Conservation (phyloP, 163 green algal genomes). For the Botryococcus braunii region DNA sequence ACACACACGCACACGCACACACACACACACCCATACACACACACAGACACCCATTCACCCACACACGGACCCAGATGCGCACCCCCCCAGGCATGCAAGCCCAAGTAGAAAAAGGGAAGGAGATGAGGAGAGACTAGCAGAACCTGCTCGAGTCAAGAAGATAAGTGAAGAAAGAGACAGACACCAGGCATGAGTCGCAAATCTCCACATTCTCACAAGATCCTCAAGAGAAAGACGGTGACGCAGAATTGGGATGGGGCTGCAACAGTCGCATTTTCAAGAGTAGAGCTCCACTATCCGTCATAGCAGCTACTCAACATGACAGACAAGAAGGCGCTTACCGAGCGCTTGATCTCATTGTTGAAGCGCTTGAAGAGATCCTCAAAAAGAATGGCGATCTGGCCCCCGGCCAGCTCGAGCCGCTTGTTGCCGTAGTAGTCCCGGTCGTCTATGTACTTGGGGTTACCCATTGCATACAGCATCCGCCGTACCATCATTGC, state of each 20-base stretch:
- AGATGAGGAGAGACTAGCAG: too few species aligned
- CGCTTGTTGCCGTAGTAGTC: slow-evolving; percentile 99
- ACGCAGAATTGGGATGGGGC: too few species aligned
- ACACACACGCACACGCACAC: too few species aligned
- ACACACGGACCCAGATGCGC: neutral
- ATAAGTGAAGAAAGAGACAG: neutral
- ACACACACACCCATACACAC: too few species aligned
- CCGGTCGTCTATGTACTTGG: slow-evolving; percentile 82
- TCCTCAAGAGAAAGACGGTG: too few species aligned
- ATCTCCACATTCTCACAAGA: neutral
- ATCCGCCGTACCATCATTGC: slow-evolving; percentile 88
- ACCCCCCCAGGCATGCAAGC: neutral
- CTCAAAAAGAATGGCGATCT: slow-evolving; percentile 97
- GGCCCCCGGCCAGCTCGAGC: slow-evolving; percentile 90
- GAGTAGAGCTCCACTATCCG: too few species aligned
- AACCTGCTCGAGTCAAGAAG: neutral
- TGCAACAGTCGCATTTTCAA: too few species aligned
- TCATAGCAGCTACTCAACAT: too few species aligned
- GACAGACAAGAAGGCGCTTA: neutral
- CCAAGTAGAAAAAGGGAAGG: too few species aligned
- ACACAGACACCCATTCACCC: too few species aligned
- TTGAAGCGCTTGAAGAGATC: slow-evolving; percentile 98
- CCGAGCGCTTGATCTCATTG: slow-evolving; percentile 69
- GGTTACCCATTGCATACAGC: slow-evolving; percentile 80
- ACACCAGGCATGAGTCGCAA: neutral